A percentile compares a stretch with the other conserved stretches of the same genome.
phyloP scores from a whole-genome alignment of 2,329 filamentous ascomycete genomes.

The Verticillium dahliae region DNA sequence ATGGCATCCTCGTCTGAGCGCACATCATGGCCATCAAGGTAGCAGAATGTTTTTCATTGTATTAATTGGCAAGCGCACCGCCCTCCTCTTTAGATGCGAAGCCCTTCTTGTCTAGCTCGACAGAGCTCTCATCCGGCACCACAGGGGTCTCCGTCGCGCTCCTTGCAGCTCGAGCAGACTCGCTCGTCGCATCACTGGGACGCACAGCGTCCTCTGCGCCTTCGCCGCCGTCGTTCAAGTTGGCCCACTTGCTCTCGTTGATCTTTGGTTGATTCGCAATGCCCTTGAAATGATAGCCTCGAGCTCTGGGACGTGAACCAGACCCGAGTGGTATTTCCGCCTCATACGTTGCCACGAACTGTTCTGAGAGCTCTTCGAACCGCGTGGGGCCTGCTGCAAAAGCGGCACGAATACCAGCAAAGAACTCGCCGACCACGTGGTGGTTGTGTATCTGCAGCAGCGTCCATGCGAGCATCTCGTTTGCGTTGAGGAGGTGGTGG shows the following conservation, averaged over 20 bases:
- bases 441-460: slow-evolving; percentile 92
- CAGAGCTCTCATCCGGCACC: slow-evolving; percentile 37
- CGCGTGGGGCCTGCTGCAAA: slow-evolving; percentile 25
- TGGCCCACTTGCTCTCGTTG: slow-evolving; percentile 62
- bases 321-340: slow-evolving; percentile 64
- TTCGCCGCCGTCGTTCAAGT: slow-evolving; percentile 27
- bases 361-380: slow-evolving; percentile 38
- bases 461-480: slow-evolving; percentile 96
- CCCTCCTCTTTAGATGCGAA: slow-evolving; percentile 32
- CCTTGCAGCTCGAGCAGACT: slow-evolving; percentile 31
- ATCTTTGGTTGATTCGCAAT: slow-evolving; percentile 59
- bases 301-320: slow-evolving; percentile 69
- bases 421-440: slow-evolving; percentile 65
- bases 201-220: neutral
- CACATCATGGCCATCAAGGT: neutral
- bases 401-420: slow-evolving; percentile 55
- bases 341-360: slow-evolving; percentile 65
- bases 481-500: slow-evolving; percentile 79
- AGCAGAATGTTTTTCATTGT: neutral
- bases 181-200: slow-evolving; percentile 11
- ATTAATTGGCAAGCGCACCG: neutral
- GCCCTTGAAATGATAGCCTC: slow-evolving; percentile 78
- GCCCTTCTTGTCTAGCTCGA: slow-evolving; percentile 47
- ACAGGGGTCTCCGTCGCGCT: slow-evolving; percentile 42
- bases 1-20: neutral